phyloP scores from a whole-genome alignment of 2,329 filamentous ascomycete species.

The Triangularia setosa region DNA sequence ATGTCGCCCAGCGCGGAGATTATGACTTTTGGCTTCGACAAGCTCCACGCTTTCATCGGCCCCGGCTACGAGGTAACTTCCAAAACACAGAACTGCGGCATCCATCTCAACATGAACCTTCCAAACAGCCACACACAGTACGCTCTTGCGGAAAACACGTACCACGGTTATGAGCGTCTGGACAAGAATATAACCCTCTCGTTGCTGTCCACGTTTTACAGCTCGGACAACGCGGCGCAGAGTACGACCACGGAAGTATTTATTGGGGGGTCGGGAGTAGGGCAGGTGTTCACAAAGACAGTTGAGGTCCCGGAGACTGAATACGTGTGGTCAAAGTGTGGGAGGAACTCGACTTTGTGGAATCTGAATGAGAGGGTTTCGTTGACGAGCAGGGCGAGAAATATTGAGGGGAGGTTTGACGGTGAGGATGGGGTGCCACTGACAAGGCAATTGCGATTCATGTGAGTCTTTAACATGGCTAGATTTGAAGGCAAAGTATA shows the following conservation, averaged over 20 bases:
- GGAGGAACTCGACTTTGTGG: background rate
- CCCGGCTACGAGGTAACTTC: background rate
- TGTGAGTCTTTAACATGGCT: background rate
- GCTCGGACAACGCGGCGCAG: background rate
- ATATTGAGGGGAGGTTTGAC: background rate
- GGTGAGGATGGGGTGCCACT: background rate
- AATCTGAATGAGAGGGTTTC: background rate
- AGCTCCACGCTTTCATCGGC: background rate
- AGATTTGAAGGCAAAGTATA: background rate
- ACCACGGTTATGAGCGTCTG: background rate
- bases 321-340: background rate
- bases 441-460: background rate
- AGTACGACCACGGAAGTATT: background rate
- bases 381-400: background rate
- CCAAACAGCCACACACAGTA: background rate
- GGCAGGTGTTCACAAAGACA: background rate
- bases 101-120: background rate
- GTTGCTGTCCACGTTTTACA: background rate
- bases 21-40: background rate
- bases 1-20: background rate
- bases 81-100: background rate
- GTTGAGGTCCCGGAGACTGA: background rate
- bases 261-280: background rate
- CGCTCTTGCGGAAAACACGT: background rate
- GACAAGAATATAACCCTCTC: background rate